Evolutionary conservation across 2,329 filamentous ascomycete species (phyloP), one percentile per base, ranked within the genome.

Genomic region (Alternaria sp.): DNA sequence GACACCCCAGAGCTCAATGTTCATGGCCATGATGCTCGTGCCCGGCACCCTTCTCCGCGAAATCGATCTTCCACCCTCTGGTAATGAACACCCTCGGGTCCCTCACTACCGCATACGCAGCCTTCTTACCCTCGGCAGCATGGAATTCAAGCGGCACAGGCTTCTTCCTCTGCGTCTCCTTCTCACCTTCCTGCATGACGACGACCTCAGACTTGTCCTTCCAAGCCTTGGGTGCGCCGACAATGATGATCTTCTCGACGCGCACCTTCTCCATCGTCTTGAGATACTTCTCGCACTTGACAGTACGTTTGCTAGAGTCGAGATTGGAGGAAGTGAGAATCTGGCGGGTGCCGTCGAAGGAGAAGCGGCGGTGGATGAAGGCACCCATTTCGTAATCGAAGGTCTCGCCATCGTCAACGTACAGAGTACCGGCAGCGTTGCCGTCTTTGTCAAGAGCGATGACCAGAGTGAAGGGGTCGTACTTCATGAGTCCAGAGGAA

Each of bases 381-480:
- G 93, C 93, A 11, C 94, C 95, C 67, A 89, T 84, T 79, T 96
- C 85, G 76, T 92, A 93, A 59, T 97, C 93, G 70, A 94, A 99
- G 1, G 91, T 92, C 80, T 98, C 94, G 51, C 96, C 96, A 69
- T 99, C 96, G 75, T 99, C 96, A 28, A 93, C 85, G 75, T 99
- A 99, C 8, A 99, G 83, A 52, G 91, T 90, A 26, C 96, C 96
- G 51, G 90, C 87, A 0, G 95, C 93, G 72, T 90, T 88, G 57
- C 91, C 89, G 30, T 87, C 84, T 69, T 88, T 87, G 69, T 88
- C 84, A 15, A 96, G 84, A 0, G 88, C 87, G 3, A 98, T 85
- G 3, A 99, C 90, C 2, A 99, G 87, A 0, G 96, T 99, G 83
- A 97, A 97, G 44, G 96, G 94, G 78, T 99, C 96, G 80, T 90